These are phyloP conservation scores for Begonia loranthoides DNA, from an alignment of 306 rosid genomes.

Conservation along the genomic window DNA sequence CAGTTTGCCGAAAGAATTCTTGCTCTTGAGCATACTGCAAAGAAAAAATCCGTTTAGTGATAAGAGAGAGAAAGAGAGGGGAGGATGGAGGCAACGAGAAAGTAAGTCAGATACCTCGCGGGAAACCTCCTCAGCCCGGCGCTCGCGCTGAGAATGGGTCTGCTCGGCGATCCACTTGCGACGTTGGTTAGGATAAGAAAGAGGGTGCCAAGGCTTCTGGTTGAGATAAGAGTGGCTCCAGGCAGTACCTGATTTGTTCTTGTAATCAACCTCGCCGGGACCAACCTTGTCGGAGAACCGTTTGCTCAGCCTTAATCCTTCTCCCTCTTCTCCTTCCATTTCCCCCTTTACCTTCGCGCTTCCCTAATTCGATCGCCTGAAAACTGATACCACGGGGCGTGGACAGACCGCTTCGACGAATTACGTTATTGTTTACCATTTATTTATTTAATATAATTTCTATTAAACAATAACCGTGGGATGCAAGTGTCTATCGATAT, in stretches of 20 bases:
- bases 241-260: slow-evolving; percentile 75
- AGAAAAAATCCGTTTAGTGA: not conserved
- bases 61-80: not conserved
- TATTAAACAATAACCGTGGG: too few relatives aligned
- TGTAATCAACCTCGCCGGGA: slow-evolving; percentile 68
- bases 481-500: too few relatives aligned
- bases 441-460: too few relatives aligned
- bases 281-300: slow-evolving; percentile 40
- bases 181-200: slow-evolving; percentile 93
- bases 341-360: too few relatives aligned
- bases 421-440: too few relatives aligned
- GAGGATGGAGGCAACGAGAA: not conserved
- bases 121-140: slow-evolving; percentile 71
- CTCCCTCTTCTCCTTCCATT: slow-evolving; percentile 90
- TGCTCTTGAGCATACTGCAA: slow-evolving; percentile 85
- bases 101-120: slow-evolving; percentile 39
- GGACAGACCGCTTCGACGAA: too few relatives aligned
- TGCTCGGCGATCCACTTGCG: slow-evolving; percentile 99
- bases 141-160: slow-evolving; percentile 47
- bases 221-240: slow-evolving; percentile 93
- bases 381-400: too few relatives aligned
- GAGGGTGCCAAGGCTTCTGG: slow-evolving; percentile 99
- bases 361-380: too few relatives aligned
- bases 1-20: slow-evolving; percentile 74
- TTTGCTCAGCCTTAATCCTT: slow-evolving; percentile 63